A percentile compares a stretch with the other conserved stretches of the same genome.
These are phyloP conservation scores for Suillus variegatus DNA, from an alignment of 768 basidiomycete genomes.

Conservation along the genomic window DNA sequence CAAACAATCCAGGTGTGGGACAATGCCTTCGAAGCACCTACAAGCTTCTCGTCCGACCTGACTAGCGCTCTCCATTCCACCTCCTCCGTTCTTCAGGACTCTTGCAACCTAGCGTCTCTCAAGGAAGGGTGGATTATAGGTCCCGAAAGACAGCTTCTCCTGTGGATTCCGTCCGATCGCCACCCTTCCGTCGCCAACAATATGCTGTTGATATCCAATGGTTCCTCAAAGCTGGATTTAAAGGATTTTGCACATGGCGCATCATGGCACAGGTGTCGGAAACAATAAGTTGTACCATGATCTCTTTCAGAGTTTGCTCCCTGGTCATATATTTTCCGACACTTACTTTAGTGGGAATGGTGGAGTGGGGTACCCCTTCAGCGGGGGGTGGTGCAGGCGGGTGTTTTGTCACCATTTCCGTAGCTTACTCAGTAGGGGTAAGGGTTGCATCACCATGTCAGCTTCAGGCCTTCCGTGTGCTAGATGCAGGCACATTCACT, in stretches of 20 bases:
- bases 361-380: too few species aligned
- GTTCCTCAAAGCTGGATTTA: conserved; percentile 1
- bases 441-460: too few species aligned
- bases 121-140: not conserved
- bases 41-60: not conserved
- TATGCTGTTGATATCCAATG: not conserved
- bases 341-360: too few species aligned
- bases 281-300: not conserved
- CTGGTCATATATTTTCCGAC: not conserved
- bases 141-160: not conserved
- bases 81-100: not conserved
- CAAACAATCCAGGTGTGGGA: conserved; percentile 15
- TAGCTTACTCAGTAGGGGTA: too few species aligned
- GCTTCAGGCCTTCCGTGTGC: too few species aligned
- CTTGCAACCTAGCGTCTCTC: not conserved
- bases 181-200: not conserved
- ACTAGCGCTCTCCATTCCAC: not conserved
- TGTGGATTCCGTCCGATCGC: not conserved
- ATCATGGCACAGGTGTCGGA: not conserved
- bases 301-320: not conserved
- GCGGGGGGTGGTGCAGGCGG: too few species aligned
- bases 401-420: too few species aligned
- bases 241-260: not conserved
- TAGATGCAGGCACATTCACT: too few species aligned
- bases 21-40: not conserved